Evolutionary conservation across 1,284 basidiomycete species (phyloP).

Genomic region (Fomes fomentarius): DNA sequence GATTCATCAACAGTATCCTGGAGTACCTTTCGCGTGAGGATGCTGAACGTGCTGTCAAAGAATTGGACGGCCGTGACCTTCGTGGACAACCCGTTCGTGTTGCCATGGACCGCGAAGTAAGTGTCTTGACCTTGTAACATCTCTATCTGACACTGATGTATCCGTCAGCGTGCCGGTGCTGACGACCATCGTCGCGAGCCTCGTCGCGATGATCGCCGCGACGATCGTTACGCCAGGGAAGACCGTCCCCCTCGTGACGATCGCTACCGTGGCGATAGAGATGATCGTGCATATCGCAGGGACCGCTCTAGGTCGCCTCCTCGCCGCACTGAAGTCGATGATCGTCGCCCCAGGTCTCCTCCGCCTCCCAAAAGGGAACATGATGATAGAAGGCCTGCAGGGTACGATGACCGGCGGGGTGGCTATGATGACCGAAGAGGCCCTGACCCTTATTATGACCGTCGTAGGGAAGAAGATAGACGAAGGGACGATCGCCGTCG

Average conservation of each 20-base stretch:
- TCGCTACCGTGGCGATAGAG: constrained; percentile 34
- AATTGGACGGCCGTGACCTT: constrained; percentile 81
- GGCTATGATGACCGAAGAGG: constrained; percentile 74
- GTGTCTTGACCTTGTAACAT: constrained; percentile 30
- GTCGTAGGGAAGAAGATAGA: constrained; percentile 75
- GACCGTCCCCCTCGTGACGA: constrained; percentile 46
- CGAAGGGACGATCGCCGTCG: constrained; percentile 74
- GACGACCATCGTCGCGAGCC: constrained; percentile 57
- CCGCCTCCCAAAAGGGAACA: constrained; percentile 76
- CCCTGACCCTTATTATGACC: constrained; percentile 79
- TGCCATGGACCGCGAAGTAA: constrained; percentile 65
- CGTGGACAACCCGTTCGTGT: constrained; percentile 82
- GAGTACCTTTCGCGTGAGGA: constrained; percentile 89
- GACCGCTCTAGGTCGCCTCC: constrained; percentile 77
- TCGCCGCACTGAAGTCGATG: constrained; percentile 61
- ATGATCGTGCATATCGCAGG: constrained; percentile 46
- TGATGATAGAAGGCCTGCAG: constrained; percentile 77
- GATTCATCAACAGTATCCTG: constrained; percentile 62
- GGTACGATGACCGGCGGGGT: constrained; percentile 83
- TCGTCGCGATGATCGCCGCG: constrained; percentile 45
- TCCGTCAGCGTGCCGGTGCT: constrained; percentile 60
- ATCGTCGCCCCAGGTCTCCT: constrained; percentile 79
- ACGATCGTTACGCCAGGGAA: constrained; percentile 48
- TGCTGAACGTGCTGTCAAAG: constrained; percentile 89
- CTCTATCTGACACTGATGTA: background rate